Evolutionary conservation across 2,329 filamentous ascomycete genomes (phyloP).

Genomic region (Cryphonectria japonica): DNA sequence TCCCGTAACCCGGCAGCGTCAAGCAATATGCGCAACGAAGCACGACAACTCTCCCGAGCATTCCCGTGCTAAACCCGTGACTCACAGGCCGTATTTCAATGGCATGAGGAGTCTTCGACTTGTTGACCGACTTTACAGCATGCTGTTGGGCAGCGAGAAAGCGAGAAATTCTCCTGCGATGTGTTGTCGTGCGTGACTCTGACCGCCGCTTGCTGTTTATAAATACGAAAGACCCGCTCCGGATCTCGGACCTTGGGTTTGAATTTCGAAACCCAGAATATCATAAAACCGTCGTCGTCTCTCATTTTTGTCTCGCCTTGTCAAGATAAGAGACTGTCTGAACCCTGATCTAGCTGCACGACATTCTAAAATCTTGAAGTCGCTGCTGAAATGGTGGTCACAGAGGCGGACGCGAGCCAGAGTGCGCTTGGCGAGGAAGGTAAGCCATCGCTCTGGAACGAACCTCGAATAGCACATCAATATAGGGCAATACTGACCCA

Average conservation of each 20-base stretch:
- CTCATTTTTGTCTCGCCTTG: not conserved
- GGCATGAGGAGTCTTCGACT: not conserved
- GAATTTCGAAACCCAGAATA: not conserved
- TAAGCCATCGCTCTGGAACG: not conserved
- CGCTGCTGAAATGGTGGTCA: not conserved
- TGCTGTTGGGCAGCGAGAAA: not conserved
- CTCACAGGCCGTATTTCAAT: not conserved
- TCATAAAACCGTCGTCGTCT: not conserved
- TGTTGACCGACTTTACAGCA: not conserved
- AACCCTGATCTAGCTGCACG: not conserved
- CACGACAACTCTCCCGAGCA: not conserved
- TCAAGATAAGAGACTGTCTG: not conserved
- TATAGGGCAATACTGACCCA: not conserved
- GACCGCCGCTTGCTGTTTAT: constrained; percentile 15
- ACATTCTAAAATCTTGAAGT: not conserved
- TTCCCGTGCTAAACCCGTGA: constrained; percentile 11
- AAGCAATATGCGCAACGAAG: not conserved
- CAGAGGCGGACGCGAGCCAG: not conserved
- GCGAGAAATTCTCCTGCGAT: not conserved
- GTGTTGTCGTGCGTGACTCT: constrained; percentile 11
- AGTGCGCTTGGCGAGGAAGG: constrained; percentile 1
- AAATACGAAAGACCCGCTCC: constrained; percentile 12
- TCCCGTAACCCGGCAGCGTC: not conserved
- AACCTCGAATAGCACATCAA: not conserved
- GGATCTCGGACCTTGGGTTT: not conserved